Evolutionary conservation across 495 filamentous ascomycete species (phyloP).

Genomic region (Tuber borchii): DNA sequence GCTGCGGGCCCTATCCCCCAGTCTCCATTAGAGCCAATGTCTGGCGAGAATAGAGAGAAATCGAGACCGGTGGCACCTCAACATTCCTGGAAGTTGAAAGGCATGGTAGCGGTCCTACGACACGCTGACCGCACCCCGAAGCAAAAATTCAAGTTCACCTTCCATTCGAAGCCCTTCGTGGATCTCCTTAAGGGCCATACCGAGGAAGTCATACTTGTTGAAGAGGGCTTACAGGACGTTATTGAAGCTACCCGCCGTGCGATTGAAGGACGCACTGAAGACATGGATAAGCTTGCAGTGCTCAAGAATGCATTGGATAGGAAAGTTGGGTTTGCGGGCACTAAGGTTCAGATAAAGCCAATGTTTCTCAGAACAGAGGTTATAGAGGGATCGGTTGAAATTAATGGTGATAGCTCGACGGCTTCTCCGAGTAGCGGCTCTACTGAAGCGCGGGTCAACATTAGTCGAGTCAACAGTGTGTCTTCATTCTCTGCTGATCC

Average conservation of each 20-base stretch:
- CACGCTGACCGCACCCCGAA: conserved; percentile 97
- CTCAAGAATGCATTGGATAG: conserved; percentile 79
- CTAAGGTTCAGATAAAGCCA: conserved; percentile 98
- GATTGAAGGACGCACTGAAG: conserved; percentile 69
- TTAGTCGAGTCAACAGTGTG: conserved; percentile 29
- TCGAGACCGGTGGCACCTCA: conserved; percentile 79
- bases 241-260: conserved; percentile 74
- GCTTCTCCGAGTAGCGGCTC: neutral
- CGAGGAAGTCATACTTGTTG: conserved; percentile 91
- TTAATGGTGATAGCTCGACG: conserved; percentile 1
- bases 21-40: conserved; percentile 41
- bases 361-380: conserved; percentile 83
- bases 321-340: conserved; percentile 88
- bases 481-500: conserved; percentile 13
- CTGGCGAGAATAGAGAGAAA: conserved; percentile 43
- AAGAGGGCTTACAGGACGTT: conserved; percentile 83
- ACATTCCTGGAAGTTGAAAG: conserved; percentile 95
- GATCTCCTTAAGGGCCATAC: conserved; percentile 88
- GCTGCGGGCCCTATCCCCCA: conserved; percentile 34
- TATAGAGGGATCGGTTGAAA: conserved; percentile 45
- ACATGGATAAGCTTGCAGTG: conserved; percentile 73
- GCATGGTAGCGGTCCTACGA: conserved; percentile 92
- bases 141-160: conserved; percentile 98
- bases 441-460: conserved; percentile 11
- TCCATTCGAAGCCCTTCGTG: conserved; percentile 93